phyloP scores from a whole-genome alignment of 2,329 filamentous ascomycete species.

The Aspergillus sp. region DNA sequence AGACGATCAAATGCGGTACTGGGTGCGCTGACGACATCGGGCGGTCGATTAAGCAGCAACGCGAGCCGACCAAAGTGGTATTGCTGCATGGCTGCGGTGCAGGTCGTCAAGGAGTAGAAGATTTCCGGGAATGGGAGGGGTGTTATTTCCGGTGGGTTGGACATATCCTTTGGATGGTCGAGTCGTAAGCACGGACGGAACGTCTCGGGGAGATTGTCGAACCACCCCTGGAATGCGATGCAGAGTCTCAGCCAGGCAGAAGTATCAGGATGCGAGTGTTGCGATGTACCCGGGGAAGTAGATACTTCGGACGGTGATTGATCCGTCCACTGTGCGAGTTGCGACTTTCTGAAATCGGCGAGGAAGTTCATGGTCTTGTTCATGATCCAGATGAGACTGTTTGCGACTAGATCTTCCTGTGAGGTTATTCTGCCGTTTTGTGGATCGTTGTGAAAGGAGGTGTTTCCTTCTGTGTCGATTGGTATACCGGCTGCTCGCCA shows the following conservation, averaged over 20 bases:
- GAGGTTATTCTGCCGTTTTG: neutral
- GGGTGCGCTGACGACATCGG: slow-evolving; percentile 49
- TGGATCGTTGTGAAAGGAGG: slow-evolving; percentile 26
- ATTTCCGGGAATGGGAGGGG: slow-evolving; percentile 48
- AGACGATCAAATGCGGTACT: slow-evolving; percentile 52
- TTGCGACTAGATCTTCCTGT: slow-evolving; percentile 58
- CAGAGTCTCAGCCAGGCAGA: slow-evolving; percentile 50
- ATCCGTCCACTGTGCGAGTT: slow-evolving; percentile 28
- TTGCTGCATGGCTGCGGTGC: slow-evolving; percentile 59
- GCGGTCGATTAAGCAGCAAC: slow-evolving; percentile 56
- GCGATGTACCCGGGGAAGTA: slow-evolving; percentile 11
- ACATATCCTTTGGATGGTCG: slow-evolving; percentile 30
- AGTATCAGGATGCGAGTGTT: slow-evolving; percentile 43
- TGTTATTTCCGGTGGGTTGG: slow-evolving; percentile 25
- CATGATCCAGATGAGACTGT: slow-evolving; percentile 58
- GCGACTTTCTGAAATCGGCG: slow-evolving; percentile 51
- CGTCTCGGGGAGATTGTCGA: slow-evolving; percentile 52
- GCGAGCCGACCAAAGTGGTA: slow-evolving; percentile 63
- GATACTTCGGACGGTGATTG: slow-evolving; percentile 32
- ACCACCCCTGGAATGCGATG: slow-evolving; percentile 54
- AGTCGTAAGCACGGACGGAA: slow-evolving; percentile 52
- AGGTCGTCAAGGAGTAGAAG: slow-evolving; percentile 59
- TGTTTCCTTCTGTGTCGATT: slow-evolving; percentile 46
- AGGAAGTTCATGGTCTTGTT: slow-evolving; percentile 61
- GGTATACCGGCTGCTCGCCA: slow-evolving; percentile 59